Evolutionary conservation across 768 basidiomycete genomes (phyloP).

Genomic region (Termitomyces titanicus): DNA sequence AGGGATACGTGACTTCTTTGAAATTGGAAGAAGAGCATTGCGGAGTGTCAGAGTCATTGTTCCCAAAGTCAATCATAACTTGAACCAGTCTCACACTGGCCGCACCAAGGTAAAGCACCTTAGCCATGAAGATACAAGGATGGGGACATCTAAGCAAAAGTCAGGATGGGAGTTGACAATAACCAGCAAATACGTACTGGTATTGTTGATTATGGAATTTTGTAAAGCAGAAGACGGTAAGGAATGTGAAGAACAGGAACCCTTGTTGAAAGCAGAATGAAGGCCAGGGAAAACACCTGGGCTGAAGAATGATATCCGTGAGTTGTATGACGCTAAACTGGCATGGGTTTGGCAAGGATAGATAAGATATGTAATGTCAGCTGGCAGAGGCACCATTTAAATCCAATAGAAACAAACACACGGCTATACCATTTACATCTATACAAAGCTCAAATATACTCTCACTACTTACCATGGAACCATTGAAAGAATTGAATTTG

Average conservation of each 20-base stretch:
- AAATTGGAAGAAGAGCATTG: conserved; percentile 62
- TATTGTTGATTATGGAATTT: conserved; percentile 98
- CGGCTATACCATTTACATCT: too few species aligned
- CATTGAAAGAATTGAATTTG: too few species aligned
- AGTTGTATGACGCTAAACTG: conserved; percentile 20
- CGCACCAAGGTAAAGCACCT: conserved; percentile 96
- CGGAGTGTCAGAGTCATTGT: conserved; percentile 44
- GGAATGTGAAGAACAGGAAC: conserved; percentile 98
- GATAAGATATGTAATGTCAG: too few species aligned
- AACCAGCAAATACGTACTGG: conserved; percentile 51
- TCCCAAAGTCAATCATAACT: conserved; percentile 68
- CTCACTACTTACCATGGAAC: too few species aligned
- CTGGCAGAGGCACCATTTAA: too few species aligned
- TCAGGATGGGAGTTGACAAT: conserved; percentile 5
- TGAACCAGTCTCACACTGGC: conserved; percentile 80
- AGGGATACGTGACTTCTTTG: conserved; percentile 65
- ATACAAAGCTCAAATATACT: too few species aligned
- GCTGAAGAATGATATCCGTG: conserved; percentile 50
- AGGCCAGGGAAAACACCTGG: conserved; percentile 39
- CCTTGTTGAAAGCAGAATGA: conserved; percentile 44
- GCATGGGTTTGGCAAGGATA: too few species aligned
- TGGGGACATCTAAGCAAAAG: conserved; percentile 46
- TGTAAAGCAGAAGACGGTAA: conserved; percentile 89
- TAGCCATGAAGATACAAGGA: too few species aligned
- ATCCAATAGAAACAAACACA: too few species aligned